Evolutionary conservation across 2,329 filamentous ascomycete genomes (phyloP).

Genomic region (Cladosporium sp.): DNA sequence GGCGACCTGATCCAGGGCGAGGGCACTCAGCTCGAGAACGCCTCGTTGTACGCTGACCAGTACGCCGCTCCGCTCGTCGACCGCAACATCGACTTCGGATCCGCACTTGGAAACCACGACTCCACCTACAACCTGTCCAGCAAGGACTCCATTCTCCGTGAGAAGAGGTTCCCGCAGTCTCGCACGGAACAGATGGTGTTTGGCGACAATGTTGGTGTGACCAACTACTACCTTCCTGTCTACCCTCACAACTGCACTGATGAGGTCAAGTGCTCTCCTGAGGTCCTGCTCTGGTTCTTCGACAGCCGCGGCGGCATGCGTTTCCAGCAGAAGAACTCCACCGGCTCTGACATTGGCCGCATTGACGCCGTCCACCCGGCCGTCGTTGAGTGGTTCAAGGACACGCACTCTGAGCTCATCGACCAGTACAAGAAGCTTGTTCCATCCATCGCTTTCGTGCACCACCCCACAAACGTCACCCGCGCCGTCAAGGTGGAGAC

Average conservation of each 20-base stretch:
- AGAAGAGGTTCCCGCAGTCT: constrained; percentile 33
- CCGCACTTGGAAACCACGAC: constrained; percentile 70
- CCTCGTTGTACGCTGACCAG: constrained; percentile 54
- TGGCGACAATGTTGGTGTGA: constrained; percentile 38
- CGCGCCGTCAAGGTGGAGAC: constrained; percentile 30
- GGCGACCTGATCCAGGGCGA: constrained; percentile 70
- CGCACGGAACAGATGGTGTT: constrained; percentile 43
- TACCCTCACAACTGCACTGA: constrained; percentile 33
- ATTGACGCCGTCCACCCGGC: constrained; percentile 44
- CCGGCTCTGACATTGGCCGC: constrained; percentile 27
- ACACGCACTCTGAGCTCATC: constrained; percentile 22
- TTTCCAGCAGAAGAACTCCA: constrained; percentile 37
- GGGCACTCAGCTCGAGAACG: constrained; percentile 53
- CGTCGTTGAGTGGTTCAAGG: constrained; percentile 44
- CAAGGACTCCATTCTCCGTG: constrained; percentile 36
- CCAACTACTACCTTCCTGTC: constrained; percentile 53
- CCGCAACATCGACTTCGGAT: constrained; percentile 57
- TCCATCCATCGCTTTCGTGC: constrained; percentile 49
- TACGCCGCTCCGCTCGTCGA: constrained; percentile 56
- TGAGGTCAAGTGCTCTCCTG: constrained; percentile 28
- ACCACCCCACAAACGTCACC: constrained; percentile 44
- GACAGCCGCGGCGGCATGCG: constrained; percentile 59
- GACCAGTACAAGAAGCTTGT: constrained; percentile 20
- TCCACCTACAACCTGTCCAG: constrained; percentile 55
- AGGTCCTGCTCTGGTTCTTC: constrained; percentile 65